Percentiles rank a stretch among this genome's conserved stretches.
Conservation (phyloP, 2,329 filamentous ascomycete genomes). For the Fusarium sarcochroum region DNA sequence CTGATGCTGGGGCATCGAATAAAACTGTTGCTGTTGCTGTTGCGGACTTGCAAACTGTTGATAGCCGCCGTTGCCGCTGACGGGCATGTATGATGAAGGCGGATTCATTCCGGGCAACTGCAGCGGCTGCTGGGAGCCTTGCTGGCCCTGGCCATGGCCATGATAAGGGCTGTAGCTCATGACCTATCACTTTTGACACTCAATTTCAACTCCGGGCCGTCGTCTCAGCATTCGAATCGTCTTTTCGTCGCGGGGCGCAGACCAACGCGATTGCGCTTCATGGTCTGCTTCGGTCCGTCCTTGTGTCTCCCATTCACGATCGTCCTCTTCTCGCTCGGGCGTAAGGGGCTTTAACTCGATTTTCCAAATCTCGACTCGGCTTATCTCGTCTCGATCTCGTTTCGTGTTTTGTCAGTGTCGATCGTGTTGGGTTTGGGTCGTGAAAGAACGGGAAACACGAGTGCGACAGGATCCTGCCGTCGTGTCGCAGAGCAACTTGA, state of each 20-base stretch:
- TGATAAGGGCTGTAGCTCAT: constrained; percentile 56
- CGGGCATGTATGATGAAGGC: constrained; percentile 37
- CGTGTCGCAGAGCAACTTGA: constrained; percentile 43
- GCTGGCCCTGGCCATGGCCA: constrained; percentile 48
- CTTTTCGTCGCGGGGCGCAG: constrained; percentile 49
- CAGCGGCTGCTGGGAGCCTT: constrained; percentile 47
- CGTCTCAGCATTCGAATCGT: constrained; percentile 41
- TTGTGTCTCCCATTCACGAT: constrained; percentile 24
- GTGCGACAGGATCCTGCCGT: constrained; percentile 44
- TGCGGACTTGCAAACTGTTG: constrained; percentile 50
- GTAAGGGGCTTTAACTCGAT: constrained; percentile 8
- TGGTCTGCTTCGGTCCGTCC: constrained; percentile 33
- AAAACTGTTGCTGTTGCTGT: constrained; percentile 47
- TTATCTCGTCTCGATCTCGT: constrained; percentile 12
- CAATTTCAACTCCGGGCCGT: not conserved
- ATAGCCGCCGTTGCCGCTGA: constrained; percentile 25
- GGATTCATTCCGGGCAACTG: constrained; percentile 42
- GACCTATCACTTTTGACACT: constrained; percentile 37
- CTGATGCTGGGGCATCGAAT: constrained; percentile 43
- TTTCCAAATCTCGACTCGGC: not conserved
- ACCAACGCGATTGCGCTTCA: constrained; percentile 49
- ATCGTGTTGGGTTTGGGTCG: constrained; percentile 34
- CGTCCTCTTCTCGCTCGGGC: constrained; percentile 11
- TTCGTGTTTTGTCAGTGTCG: constrained; percentile 22
- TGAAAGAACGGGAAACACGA: constrained; percentile 43